These are phyloP conservation scores for Aspergillus carlsbadensis DNA, from an alignment of 495 filamentous ascomycete genomes.

Conservation along the genomic window DNA sequence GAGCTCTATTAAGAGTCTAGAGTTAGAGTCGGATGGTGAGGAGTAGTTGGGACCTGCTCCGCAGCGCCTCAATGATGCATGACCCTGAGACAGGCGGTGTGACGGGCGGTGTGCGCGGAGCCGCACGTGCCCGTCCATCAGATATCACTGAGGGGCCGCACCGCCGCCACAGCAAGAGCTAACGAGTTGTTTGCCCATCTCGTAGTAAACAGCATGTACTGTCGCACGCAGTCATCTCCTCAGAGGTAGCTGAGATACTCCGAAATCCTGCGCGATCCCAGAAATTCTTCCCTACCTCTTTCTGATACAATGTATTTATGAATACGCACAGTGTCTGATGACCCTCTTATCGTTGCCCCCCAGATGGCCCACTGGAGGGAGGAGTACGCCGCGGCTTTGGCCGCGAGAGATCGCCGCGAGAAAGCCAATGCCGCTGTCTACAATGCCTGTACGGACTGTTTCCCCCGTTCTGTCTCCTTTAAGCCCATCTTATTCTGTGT, in stretches of 20 bases:
- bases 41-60: constrained; percentile 27
- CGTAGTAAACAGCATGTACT: not conserved
- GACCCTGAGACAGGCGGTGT: constrained; percentile 29
- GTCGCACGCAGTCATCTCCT: not conserved
- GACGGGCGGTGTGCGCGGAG: constrained; percentile 28
- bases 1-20: not conserved
- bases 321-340: constrained; percentile 17
- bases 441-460: constrained; percentile 49
- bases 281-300: not conserved
- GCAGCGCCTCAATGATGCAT: constrained; percentile 37
- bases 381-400: constrained; percentile 54
- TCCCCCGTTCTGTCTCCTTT: not conserved
- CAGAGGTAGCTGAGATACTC: not conserved
- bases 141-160: constrained; percentile 8
- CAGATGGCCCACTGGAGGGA: constrained; percentile 57
- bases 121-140: not conserved
- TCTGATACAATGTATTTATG: constrained; percentile 10
- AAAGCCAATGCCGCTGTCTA: constrained; percentile 56
- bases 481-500: not conserved
- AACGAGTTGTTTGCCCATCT: not conserved
- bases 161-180: no score
- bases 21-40: constrained; percentile 18
- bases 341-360: constrained; percentile 22
- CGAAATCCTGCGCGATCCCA: no score
- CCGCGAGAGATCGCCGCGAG: constrained; percentile 56